These are phyloP conservation scores for Dryas octopetala DNA, from an alignment of 306 rosid genomes.

Conservation along the genomic window DNA sequence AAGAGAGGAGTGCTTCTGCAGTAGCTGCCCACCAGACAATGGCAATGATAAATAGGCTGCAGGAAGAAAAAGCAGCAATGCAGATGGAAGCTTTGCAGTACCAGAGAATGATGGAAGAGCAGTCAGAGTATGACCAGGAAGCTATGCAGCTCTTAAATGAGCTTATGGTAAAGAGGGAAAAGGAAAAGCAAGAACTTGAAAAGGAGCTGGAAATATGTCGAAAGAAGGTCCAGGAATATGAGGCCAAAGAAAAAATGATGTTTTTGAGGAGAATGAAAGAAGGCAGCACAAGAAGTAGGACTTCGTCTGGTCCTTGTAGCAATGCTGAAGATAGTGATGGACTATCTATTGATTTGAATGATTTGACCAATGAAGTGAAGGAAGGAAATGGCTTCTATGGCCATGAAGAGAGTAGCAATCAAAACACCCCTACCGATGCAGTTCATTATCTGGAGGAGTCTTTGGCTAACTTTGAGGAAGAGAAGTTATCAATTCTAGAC, in stretches of 20 bases:
- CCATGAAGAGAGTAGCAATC: constrained; percentile 57
- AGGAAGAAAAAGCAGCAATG: constrained; percentile 96
- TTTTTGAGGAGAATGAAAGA: constrained; percentile 51
- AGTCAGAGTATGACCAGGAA: constrained; percentile 94
- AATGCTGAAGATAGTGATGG: constrained; percentile 86
- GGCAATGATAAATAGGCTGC: constrained; percentile 98
- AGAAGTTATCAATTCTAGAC: constrained; percentile 76
- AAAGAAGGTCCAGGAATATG: constrained; percentile 71
- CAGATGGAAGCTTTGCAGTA: constrained; percentile 99
- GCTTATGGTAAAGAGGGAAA: constrained; percentile 83
- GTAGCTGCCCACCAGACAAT: constrained; percentile 91
- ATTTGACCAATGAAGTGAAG: constrained; percentile 61
- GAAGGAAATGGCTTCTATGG: constrained; percentile 54
- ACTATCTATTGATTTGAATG: constrained; percentile 68
- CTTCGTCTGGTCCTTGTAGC: constrained; percentile 70
- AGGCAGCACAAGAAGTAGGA: constrained; percentile 63
- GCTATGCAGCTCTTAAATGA: constrained; percentile 93
- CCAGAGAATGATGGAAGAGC: constrained; percentile 99
- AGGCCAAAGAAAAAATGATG: constrained; percentile 60
- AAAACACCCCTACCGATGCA: constrained; percentile 77
- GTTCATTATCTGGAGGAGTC: constrained; percentile 77
- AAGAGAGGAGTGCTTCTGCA: constrained; percentile 97
- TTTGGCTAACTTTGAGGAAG: constrained; percentile 80
- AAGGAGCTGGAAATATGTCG: constrained; percentile 73
- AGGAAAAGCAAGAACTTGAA: constrained; percentile 82